phyloP scores from a whole-genome alignment of 2,329 filamentous ascomycete species.

The Colletotrichum sidae region DNA sequence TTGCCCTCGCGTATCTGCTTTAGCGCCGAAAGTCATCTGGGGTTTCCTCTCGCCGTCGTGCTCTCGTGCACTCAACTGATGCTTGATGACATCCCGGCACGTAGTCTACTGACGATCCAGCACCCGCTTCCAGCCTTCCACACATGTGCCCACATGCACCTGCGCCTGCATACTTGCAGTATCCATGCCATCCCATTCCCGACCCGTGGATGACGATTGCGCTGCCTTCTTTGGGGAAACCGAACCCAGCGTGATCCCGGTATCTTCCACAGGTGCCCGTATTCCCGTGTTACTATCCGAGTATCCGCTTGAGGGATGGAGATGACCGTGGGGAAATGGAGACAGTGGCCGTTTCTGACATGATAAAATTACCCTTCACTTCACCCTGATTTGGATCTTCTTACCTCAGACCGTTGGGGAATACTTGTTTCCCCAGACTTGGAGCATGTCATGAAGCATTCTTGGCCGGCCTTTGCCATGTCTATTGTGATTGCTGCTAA shows the following conservation, averaged over 20 bases:
- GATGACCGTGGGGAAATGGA: not conserved
- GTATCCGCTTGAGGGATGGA: conserved; percentile 3
- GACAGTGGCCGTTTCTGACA: conserved; percentile 2
- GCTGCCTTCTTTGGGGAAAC: conserved; percentile 25
- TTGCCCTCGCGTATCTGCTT: conserved; percentile 31
- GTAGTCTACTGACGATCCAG: conserved; percentile 10
- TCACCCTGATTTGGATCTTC: conserved; percentile 19
- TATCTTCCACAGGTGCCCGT: conserved; percentile 19
- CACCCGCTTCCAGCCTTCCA: conserved; percentile 9
- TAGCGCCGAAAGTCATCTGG: conserved; percentile 19
- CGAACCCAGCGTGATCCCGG: conserved; percentile 21
- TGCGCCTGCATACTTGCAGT: not conserved
- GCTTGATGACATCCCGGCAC: not conserved
- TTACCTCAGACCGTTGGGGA: conserved; percentile 23
- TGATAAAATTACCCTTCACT: conserved; percentile 3
- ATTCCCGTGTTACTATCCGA: conserved; percentile 28
- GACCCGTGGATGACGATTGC: conserved; percentile 30
- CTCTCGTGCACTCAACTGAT: conserved; percentile 1
- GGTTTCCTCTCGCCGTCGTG: conserved; percentile 11
- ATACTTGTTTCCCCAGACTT: conserved; percentile 11
- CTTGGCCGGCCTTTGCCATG: conserved; percentile 24
- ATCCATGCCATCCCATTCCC: conserved; percentile 13
- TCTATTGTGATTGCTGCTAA: conserved; percentile 12
- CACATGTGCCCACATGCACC: conserved; percentile 22
- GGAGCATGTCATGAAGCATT: conserved; percentile 4